These are phyloP conservation scores for Zygotorulaspora sp. DNA, from an alignment of 805 yeast species.

Conservation along the genomic window DNA sequence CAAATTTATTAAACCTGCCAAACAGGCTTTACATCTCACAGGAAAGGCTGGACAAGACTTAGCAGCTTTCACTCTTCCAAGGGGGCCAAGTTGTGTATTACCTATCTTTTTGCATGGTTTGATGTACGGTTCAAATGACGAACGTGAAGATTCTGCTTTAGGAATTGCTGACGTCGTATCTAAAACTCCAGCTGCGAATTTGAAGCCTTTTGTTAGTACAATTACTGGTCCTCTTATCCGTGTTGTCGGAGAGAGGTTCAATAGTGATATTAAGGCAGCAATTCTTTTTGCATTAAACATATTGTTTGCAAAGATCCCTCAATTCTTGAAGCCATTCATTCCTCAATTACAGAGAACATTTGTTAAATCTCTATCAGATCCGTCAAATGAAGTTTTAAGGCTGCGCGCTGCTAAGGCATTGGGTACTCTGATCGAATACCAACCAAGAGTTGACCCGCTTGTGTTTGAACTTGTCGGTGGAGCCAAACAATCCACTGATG, in stretches of 20 bases:
- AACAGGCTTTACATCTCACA: slow-evolving; percentile 61
- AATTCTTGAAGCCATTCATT: slow-evolving; percentile 86
- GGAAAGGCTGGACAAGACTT: slow-evolving; percentile 62
- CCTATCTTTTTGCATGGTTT: slow-evolving; percentile 93
- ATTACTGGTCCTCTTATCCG: slow-evolving; percentile 97
- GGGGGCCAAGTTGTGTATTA: slow-evolving; percentile 80
- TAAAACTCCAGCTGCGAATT: slow-evolving; percentile 74
- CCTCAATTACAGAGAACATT: slow-evolving; percentile 98
- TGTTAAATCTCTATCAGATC: slow-evolving; percentile 83
- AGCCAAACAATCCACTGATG: slow-evolving; percentile 58
- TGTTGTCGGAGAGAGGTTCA: slow-evolving; percentile 93
- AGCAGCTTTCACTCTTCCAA: slow-evolving; percentile 66
- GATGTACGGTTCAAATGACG: slow-evolving; percentile 84
- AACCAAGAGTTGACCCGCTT: slow-evolving; percentile 90
- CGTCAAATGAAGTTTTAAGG: slow-evolving; percentile 65
- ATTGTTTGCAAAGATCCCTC: slow-evolving; percentile 78
- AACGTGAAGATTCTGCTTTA: slow-evolving; percentile 79
- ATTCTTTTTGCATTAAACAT: slow-evolving; percentile 78
- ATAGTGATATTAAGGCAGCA: slow-evolving; percentile 90
- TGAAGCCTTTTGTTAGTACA: slow-evolving; percentile 84
- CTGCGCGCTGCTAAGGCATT: slow-evolving; percentile 84
- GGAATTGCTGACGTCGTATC: slow-evolving; percentile 85
- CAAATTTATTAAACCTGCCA: slow-evolving; percentile 72
- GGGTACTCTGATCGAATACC: slow-evolving; percentile 81
- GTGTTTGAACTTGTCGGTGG: slow-evolving; percentile 79